These are phyloP conservation scores for Anastatica hierochuntica DNA, from an alignment of 345 rosid species.

Conservation along the genomic window DNA sequence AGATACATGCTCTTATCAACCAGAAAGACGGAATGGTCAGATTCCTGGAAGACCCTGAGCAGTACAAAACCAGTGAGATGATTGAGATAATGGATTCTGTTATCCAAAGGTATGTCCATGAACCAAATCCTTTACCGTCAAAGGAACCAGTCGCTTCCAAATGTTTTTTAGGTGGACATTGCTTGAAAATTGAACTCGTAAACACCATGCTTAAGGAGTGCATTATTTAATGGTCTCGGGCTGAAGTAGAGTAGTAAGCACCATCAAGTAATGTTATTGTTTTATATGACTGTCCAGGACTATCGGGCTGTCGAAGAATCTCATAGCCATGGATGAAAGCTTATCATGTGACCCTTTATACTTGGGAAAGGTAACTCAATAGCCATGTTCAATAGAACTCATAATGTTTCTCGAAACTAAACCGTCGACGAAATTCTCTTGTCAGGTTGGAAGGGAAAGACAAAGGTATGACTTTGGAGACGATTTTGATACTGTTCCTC, in stretches of 20 bases:
- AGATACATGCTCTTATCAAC: slow-evolving; percentile 91
- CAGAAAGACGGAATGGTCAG: slow-evolving; percentile 99
- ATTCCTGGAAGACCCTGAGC: slow-evolving; percentile 96
- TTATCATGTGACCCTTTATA: slow-evolving; percentile 71
- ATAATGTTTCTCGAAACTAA: slow-evolving; percentile 4
- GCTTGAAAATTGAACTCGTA: not conserved
- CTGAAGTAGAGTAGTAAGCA: not conserved
- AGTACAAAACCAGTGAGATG: slow-evolving; percentile 83
- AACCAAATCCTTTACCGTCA: not conserved
- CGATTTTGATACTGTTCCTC: slow-evolving; percentile 81
- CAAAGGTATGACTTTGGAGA: slow-evolving; percentile 86
- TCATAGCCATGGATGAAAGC: slow-evolving; percentile 63
- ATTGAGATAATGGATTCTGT: slow-evolving; percentile 72
- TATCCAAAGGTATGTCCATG: slow-evolving; percentile 58
- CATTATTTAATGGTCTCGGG: too few relatives aligned
- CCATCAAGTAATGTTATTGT: not conserved
- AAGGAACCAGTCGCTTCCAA: not conserved
- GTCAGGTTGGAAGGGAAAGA: slow-evolving; percentile 79
- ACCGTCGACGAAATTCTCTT: not conserved
- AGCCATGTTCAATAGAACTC: not conserved
- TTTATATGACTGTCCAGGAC: slow-evolving; percentile 37
- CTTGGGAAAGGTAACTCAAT: slow-evolving; percentile 57
- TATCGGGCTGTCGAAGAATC: slow-evolving; percentile 75
- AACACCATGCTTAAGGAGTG: not conserved
- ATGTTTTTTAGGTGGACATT: not conserved